Base-by-base conservation (phyloP, 441 rosid genomes). In the Kokia cookei region DNA sequence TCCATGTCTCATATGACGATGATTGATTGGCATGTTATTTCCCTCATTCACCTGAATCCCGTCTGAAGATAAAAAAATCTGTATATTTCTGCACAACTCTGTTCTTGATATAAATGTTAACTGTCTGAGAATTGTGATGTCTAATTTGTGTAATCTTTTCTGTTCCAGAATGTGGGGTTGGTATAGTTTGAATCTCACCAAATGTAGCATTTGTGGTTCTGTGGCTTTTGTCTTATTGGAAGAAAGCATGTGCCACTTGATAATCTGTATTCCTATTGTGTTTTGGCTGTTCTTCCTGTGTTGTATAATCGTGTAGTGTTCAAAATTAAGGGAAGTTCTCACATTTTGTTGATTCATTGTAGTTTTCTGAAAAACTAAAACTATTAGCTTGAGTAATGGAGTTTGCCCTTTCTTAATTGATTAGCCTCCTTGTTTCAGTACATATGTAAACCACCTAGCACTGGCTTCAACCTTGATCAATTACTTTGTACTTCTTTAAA, bases 1-100 rank as follows among this genome's bases (percentile, higher is more conserved):
- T 78, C 79, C 97, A 94, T 80, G 68, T 87, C 65, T 93, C 96
- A 9, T 94, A 90, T 71, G 99, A 94, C 3, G 88, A 84, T 76
- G 88, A 87, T 61, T 76, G 88, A 88, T 61, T 83, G 80, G 82
- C 61, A 26, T 71, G 57, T 6, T 19, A 57, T 58, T 15, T 57
- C 54, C 45, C 70, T 48, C 45, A 17, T 74, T 74, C 71, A 58
- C 73, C 43, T 75, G 67, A 72, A 61, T 27, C 47, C 50, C 32
- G 5, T 43, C 72, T 63, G 51, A 19, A 35, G 40, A 66, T 71
- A 5, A 12, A 48, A 12, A 48, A 66, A 71, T 29, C 12, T 77
- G 69, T 74, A 65, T 48, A 42, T 79, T 51, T 69, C 50, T 69
- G 17, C 22, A 22, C 24, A 9, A 27, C 59, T 40, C 22, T n/a